Percentiles rank a stretch among this genome's conserved stretches.
Conservation (phyloP, 305 asterid genomes). For the Striga hermonthica region DNA sequence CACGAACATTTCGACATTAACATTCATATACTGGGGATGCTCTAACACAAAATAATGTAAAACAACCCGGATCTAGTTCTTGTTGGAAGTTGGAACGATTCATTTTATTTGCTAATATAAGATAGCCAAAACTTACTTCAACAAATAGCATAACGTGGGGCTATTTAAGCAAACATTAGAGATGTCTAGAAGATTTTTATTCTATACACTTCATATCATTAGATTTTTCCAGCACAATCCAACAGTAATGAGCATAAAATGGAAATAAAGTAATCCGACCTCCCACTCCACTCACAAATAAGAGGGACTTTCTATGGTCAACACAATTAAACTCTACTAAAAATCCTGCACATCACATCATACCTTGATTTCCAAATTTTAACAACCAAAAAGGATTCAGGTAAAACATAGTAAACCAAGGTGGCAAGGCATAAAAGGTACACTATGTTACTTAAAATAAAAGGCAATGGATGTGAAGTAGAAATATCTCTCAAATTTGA, state of each 20-base stretch:
- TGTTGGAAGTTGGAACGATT: not conserved
- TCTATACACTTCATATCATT: not conserved
- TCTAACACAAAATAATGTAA: not conserved
- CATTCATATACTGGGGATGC: too few species aligned
- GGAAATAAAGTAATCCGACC: not conserved
- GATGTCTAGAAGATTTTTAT: not conserved
- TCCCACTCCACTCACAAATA: not conserved
- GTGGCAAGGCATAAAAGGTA: not conserved
- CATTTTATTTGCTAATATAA: not conserved
- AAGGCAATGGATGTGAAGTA: conserved; percentile 5
- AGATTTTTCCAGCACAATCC: not conserved
- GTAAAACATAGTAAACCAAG: not conserved
- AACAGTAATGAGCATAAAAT: not conserved
- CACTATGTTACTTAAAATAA: not conserved
- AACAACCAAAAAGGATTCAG: not conserved
- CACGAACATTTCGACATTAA: too few species aligned
- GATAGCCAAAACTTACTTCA: not conserved
- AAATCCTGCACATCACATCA: not conserved
- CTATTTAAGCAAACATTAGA: not conserved
- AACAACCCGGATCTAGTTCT: not conserved
- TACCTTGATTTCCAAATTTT: conserved; percentile 1
- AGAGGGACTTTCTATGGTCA: not conserved
- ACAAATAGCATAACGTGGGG: not conserved
- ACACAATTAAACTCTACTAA: not conserved
- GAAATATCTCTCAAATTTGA: conserved; percentile 8